Evolutionary conservation across 2,329 filamentous ascomycete species (phyloP).

Genomic region (Chaetomium sp.): DNA sequence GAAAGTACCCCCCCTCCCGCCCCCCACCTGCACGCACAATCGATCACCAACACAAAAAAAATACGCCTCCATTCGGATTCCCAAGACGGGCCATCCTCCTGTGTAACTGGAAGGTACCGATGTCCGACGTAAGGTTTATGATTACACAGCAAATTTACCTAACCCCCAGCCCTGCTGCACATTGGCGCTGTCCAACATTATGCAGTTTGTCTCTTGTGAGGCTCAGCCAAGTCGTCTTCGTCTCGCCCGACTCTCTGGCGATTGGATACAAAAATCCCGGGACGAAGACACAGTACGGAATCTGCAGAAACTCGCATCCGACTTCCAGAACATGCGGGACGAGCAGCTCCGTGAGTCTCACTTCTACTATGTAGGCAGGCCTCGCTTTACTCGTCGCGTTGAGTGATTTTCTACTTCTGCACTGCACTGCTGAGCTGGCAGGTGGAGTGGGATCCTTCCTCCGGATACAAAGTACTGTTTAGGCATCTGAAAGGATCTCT

Average conservation of each 20-base stretch:
- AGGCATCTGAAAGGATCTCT: not conserved
- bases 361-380: not conserved
- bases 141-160: too few species aligned
- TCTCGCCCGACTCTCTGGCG: not conserved
- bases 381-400: not conserved
- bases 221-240: not conserved
- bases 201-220: not conserved
- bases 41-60: not conserved
- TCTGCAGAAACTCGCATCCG: not conserved
- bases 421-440: conserved; percentile 14
- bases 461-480: not conserved
- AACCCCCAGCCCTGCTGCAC: not conserved
- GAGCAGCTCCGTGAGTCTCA: not conserved
- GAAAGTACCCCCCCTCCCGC: not conserved
- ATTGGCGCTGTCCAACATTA: not conserved
- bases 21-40: not conserved
- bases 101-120: too few species aligned
- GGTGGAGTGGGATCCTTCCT: conserved; percentile 9
- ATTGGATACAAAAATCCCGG: not conserved
- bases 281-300: not conserved
- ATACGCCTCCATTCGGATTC: not conserved
- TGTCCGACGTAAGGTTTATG: too few species aligned
- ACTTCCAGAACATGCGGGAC: not conserved
- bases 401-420: conserved; percentile 6
- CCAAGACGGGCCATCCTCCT: too few species aligned